These are phyloP conservation scores for Lobosporangium transversale DNA, from an alignment of 192 early-diverging fungal species.

Conservation along the genomic window DNA sequence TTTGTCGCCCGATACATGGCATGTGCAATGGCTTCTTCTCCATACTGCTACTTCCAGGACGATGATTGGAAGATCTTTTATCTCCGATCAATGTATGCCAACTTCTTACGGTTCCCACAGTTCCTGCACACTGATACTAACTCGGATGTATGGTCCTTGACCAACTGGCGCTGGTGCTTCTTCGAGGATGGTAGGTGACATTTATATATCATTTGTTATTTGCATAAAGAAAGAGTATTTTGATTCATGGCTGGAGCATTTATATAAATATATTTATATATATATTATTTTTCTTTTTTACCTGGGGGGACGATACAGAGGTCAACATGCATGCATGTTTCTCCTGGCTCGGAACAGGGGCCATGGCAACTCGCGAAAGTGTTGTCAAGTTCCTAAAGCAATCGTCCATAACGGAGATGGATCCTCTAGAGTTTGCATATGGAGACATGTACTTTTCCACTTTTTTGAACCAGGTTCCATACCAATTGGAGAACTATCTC, in stretches of 20 bases:
- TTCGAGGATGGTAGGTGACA: conserved; percentile 59
- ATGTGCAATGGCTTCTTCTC: conserved; percentile 61
- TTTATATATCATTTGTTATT: not conserved
- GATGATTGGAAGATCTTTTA: conserved; percentile 60
- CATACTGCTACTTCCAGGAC: conserved; percentile 70
- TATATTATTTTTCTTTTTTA: not conserved
- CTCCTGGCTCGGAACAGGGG: conserved; percentile 60
- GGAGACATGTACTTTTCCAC: conserved; percentile 67
- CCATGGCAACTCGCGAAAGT: conserved; percentile 58
- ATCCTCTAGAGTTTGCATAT: conserved; percentile 59
- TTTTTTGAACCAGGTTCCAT: conserved; percentile 65
- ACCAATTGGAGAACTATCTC: conserved; percentile 60
- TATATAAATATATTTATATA: not conserved
- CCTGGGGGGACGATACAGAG: no score
- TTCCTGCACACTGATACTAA: conserved; percentile 65
- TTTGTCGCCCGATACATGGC: conserved; percentile 67
- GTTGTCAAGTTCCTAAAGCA: conserved; percentile 60
- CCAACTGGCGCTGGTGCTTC: conserved; percentile 68
- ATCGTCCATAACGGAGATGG: conserved; percentile 56
- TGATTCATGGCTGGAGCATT: no score
- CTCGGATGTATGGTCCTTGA: conserved; percentile 55
- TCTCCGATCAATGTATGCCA: conserved; percentile 64
- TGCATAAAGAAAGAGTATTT: not conserved
- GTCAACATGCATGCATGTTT: conserved; percentile 64
- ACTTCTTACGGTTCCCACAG: conserved; percentile 63